Evolutionary conservation across 2,329 filamentous ascomycete genomes (phyloP), one percentile per base, ranked within the genome.

Genomic region (Ophiostoma pallidulum): DNA sequence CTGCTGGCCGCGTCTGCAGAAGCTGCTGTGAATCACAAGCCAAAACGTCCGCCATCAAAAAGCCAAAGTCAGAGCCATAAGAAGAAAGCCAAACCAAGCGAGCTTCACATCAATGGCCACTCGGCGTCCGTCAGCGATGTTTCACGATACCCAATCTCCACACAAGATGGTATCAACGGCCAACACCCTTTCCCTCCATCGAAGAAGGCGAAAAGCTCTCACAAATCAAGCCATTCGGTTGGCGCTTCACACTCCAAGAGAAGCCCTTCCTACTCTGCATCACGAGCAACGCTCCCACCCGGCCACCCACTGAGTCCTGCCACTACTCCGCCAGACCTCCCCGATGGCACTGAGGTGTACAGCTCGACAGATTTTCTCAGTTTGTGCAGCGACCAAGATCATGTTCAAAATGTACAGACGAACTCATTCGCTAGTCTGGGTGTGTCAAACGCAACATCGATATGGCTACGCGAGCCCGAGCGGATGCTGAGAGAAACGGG

Each of bases 131-230:
- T 77, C 51, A 70, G 73, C 49, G 82, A 85, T 45, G 74, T 58
- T 40, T 57, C 66, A 40, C 78, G 74, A 58, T 66, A 72, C 46
- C 53, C 59, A 3, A 8, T 12, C 3, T 39, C 41, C 18, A 29
- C 49, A 13, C 41, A 44, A 38, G 42, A 51, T 33, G 19, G 19
- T 19, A 33, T 18, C 16, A 69, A 65, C 51, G 71, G 72, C 10
- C 62, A 67, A 48, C 67, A 72, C 32, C 63, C 68, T 37, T 62
- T 64, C 7, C 80, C 80, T 37, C 77, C 84, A 2, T 64, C 79
- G 33, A 96, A 95, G 65, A 89, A 88, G 59, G 63, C 82, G 2
- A 96, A 94, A 65, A 81, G 76, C n/a, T 80, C 75, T 41, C 91
- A 96, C 68, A 85, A 85, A 53, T 66, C 85, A 0, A 89, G 82